Base-by-base conservation (phyloP, 2,329 filamentous ascomycete species). In the Arthrobotrys megalospora region DNA sequence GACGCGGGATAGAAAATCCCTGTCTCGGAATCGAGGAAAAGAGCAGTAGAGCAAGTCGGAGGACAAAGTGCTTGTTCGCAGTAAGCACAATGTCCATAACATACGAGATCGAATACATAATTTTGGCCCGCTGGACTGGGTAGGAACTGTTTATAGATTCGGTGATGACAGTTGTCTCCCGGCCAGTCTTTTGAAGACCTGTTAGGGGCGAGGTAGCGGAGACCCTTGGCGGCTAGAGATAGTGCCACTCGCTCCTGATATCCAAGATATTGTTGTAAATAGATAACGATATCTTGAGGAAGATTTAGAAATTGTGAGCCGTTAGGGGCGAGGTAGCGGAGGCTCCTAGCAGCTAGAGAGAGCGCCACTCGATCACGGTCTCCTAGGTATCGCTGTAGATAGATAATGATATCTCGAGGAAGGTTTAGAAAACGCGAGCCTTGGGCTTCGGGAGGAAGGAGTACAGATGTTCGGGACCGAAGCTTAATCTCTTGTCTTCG, bases 1-100 rank as follows among this genome's bases (percentile, higher is more conserved):
- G 6, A 11, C 6, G 60, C 4, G 7, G 69, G 69, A n/a, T 55
- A 72, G 48, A 72, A 72, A 11, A 72, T 48, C 1, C 69, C 69
- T 1, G 58, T 65, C 32, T 38, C 48, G 4, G 47, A 65, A 24
- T 72, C 60, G n/a, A 66, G 69, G 41, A 66, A 10, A 2, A 73
- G 16, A 10, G 69, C 69, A 1, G 43, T 58, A 4, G 69, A 28
- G 16, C 69, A 73, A 1, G 48, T 58, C 11, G 69, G 69, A 1
- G 69, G 50, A 14, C 69, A 73, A 14, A 73, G 36, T 0, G 28
- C 16, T 1, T 47, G 11, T 2, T 10, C 4, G 41, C 69, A 73
- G 19, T 73, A 73, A 1, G 41, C 19, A 21, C 69, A 73, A 2
- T 10, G 38, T n/a, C 38, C 24, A 21, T 36, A 34, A n/a, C 11